phyloP scores from a whole-genome alignment of 2,329 filamentous ascomycete genomes.

The Trichoderma simmonsii region DNA sequence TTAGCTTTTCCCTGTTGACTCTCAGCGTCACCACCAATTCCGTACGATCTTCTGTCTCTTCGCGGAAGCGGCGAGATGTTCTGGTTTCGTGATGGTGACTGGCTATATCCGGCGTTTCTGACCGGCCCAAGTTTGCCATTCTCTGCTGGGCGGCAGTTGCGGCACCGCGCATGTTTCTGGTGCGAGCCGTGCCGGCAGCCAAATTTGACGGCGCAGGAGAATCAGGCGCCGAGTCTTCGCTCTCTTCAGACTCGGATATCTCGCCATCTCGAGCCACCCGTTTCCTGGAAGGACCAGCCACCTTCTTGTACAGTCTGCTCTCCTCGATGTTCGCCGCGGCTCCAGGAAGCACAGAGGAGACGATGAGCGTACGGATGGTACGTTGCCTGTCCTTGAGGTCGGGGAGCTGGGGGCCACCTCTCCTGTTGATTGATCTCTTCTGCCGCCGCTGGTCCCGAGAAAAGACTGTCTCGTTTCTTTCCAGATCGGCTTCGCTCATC shows the following conservation, averaged over 20 bases:
- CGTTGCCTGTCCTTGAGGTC: slow-evolving; percentile 93
- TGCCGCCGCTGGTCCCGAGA: slow-evolving; percentile 90
- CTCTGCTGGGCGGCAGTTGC: slow-evolving; percentile 83
- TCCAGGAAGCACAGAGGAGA: slow-evolving; percentile 89
- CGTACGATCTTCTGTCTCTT: slow-evolving; percentile 75
- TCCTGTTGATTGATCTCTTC: slow-evolving; percentile 90
- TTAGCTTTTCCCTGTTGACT: slow-evolving; percentile 68
- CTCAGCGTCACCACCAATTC: slow-evolving; percentile 71
- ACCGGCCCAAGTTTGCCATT: slow-evolving; percentile 78
- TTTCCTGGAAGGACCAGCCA: slow-evolving; percentile 58
- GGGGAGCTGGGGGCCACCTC: slow-evolving; percentile 89
- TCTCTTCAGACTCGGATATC: slow-evolving; percentile 83
- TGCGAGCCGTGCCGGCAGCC: slow-evolving; percentile 74
- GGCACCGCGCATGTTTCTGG: slow-evolving; percentile 83
- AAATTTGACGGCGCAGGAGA: slow-evolving; percentile 77
- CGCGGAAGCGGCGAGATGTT: slow-evolving; percentile 62
- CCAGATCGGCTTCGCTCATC: slow-evolving; percentile 83
- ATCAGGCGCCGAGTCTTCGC: slow-evolving; percentile 80
- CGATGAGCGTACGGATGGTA: slow-evolving; percentile 86
- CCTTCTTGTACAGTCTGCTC: slow-evolving; percentile 80
- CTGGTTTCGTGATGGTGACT: slow-evolving; percentile 71
- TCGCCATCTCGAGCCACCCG: slow-evolving; percentile 61
- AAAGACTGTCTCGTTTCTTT: slow-evolving; percentile 87
- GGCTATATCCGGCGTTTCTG: slow-evolving; percentile 80
- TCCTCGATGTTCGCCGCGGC: slow-evolving; percentile 77